Conservation (phyloP, 2,329 filamentous ascomycete genomes). For the Didymellaceae sp. region DNA sequence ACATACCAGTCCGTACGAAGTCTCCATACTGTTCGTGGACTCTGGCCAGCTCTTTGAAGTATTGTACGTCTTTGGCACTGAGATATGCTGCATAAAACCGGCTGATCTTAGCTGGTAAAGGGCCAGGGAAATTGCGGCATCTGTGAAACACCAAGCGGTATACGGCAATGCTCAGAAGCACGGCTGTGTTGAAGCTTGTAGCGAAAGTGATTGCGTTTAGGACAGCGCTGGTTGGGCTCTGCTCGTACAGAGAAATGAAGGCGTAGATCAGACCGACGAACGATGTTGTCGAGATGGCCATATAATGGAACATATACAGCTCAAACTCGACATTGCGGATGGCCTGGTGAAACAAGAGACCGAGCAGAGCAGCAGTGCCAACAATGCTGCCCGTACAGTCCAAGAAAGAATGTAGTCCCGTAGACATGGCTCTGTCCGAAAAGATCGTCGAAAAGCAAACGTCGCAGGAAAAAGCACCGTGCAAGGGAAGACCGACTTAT, state of each 20-base stretch:
- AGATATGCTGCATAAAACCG: slow-evolving; percentile 37
- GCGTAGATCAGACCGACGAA: slow-evolving; percentile 22
- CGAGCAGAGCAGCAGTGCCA: slow-evolving; percentile 18
- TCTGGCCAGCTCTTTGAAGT: slow-evolving; percentile 36
- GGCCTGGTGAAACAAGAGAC: slow-evolving; percentile 27
- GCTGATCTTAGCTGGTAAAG: slow-evolving; percentile 30
- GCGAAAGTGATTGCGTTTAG: slow-evolving; percentile 15
- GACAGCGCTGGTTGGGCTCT: slow-evolving; percentile 10
- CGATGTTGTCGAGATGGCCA: slow-evolving; percentile 16
- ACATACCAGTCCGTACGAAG: slow-evolving; percentile 43
- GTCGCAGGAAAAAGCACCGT: background rate
- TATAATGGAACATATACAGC: slow-evolving; percentile 33
- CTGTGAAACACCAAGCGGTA: slow-evolving; percentile 39
- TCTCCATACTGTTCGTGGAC: slow-evolving; percentile 45
- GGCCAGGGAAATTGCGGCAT: slow-evolving; percentile 34
- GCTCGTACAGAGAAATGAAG: slow-evolving; percentile 1
- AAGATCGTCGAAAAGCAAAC: background rate
- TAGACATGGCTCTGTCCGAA: background rate
- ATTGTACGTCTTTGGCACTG: slow-evolving; percentile 36
- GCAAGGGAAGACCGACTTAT: background rate
- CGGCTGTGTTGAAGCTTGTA: slow-evolving; percentile 20
- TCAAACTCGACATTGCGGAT: slow-evolving; percentile 32
- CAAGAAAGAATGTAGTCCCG: background rate
- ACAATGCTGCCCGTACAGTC: slow-evolving; percentile 3
- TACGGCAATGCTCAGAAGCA: slow-evolving; percentile 28